Evolutionary conservation across 2,329 filamentous ascomycete genomes (phyloP).

Genomic region (Xylaria sp.): DNA sequence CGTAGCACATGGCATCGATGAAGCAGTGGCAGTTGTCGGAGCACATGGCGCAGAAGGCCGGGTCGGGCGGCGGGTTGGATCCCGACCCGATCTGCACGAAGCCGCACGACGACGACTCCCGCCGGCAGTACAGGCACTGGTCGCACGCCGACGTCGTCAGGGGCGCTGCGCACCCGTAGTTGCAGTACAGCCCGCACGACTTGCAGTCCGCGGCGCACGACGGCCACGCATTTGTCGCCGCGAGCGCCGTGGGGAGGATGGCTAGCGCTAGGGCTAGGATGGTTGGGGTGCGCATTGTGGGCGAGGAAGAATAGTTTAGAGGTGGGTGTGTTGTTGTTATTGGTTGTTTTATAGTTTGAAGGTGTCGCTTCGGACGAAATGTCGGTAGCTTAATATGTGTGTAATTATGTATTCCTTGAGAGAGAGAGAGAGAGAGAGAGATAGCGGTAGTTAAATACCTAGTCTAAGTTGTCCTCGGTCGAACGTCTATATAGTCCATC

Average conservation of each 20-base stretch:
- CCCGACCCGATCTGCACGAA: constrained; percentile 29
- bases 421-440: too few species aligned
- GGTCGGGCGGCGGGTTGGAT: constrained; percentile 37
- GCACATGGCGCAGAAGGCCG: constrained; percentile 39
- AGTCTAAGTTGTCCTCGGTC: neutral
- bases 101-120: constrained; percentile 43
- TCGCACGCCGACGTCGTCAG: constrained; percentile 35
- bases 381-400: too few species aligned
- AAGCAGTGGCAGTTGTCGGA: constrained; percentile 38
- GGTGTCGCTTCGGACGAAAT: neutral
- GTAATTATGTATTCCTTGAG: neutral
- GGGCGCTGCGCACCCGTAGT: constrained; percentile 40
- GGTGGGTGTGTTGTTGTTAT: neutral
- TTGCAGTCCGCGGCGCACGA: constrained; percentile 36
- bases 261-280: constrained; percentile 24
- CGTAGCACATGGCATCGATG: constrained; percentile 36
- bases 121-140: constrained; percentile 45
- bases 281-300: constrained; percentile 21
- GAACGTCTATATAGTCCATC: neutral
- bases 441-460: too few species aligned
- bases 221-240: constrained; percentile 18
- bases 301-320: neutral
- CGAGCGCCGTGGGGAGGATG: constrained; percentile 10
- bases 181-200: constrained; percentile 42
- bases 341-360: neutral